Percentiles rank a stretch among this genome's conserved stretches.
Evolutionary conservation across 352 stramenopile genomes (phyloP).

Genomic region (Phytophthora colocasiae): DNA sequence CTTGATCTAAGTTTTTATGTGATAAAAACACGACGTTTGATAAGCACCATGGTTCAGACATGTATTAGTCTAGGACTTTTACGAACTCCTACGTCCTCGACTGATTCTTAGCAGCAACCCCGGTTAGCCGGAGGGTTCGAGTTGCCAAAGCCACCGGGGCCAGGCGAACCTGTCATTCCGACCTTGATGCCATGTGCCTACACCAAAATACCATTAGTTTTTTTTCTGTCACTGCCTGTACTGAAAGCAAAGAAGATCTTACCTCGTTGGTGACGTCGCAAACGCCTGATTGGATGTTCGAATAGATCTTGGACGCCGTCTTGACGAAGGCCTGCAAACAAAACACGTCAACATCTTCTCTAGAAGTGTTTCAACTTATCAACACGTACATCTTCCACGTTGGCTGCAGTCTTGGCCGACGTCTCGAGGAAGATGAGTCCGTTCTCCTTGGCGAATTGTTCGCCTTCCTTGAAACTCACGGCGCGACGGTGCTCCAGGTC

Average conservation of each 20-base stretch:
- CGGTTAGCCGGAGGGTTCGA: constrained; percentile 71
- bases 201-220: constrained; percentile 4
- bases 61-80: constrained; percentile 15
- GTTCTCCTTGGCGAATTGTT: constrained; percentile 99
- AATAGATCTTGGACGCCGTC: constrained; percentile 96
- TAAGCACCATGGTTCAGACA: neutral
- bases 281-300: constrained; percentile 95
- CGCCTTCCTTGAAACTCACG: constrained; percentile 97
- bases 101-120: constrained; percentile 76
- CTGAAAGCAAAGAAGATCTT: neutral
- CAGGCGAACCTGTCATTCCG: constrained; percentile 84
- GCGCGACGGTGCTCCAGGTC: constrained; percentile 96
- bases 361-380: neutral
- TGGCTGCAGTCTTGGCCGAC: constrained; percentile 98
- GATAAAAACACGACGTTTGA: constrained; percentile 6
- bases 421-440: constrained; percentile 99
- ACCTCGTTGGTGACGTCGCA: constrained; percentile 96
- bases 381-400: constrained; percentile 97
- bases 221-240: neutral
- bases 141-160: constrained; percentile 82
- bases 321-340: constrained; percentile 92
- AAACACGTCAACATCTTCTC: constrained; percentile 3
- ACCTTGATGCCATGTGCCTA: constrained; percentile 91
- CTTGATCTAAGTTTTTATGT: constrained; percentile 4
- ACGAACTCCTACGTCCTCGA: constrained; percentile 11